phyloP scores from a whole-genome alignment of 2,329 filamentous ascomycete genomes.

The Aureobasidium leucospermi region DNA sequence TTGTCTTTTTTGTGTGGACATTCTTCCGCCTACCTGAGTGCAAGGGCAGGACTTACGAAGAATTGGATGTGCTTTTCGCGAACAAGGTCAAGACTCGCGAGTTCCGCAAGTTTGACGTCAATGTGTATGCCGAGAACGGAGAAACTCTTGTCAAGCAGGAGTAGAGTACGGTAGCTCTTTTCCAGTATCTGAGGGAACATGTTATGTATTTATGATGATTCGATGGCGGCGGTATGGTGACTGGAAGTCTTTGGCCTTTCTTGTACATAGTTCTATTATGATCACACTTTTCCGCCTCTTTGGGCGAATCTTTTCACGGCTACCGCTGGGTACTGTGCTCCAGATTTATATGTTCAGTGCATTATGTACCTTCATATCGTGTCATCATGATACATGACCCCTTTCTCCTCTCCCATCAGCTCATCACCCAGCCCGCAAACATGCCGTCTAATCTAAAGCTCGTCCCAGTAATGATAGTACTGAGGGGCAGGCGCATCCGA shows the following conservation, averaged over 20 bases:
- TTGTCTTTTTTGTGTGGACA: constrained; percentile 30
- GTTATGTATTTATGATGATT: not conserved
- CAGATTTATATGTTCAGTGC: not conserved
- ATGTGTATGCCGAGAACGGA: constrained; percentile 1
- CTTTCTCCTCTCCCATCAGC: not conserved
- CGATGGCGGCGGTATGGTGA: not conserved
- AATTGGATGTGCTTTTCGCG: constrained; percentile 38
- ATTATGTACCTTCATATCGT: not conserved
- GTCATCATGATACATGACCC: not conserved
- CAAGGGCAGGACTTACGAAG: constrained; percentile 34
- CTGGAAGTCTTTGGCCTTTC: too few species aligned
- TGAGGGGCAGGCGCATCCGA: constrained; percentile 1
- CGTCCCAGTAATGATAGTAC: not conserved
- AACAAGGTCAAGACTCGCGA: constrained; percentile 28
- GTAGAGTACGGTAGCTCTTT: not conserved
- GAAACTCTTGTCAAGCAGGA: constrained; percentile 6
- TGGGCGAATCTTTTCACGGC: too few species aligned
- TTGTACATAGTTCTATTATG: too few species aligned
- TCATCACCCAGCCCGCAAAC: not conserved
- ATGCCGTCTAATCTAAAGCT: not conserved
- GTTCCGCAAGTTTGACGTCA: constrained; percentile 20
- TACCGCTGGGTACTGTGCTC: not conserved
- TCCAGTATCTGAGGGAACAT: not conserved
- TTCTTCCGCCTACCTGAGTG: constrained; percentile 35
- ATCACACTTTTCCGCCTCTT: too few species aligned